phyloP scores from a whole-genome alignment of 1,284 basidiomycete genomes.

The Trichosporon sp. region DNA sequence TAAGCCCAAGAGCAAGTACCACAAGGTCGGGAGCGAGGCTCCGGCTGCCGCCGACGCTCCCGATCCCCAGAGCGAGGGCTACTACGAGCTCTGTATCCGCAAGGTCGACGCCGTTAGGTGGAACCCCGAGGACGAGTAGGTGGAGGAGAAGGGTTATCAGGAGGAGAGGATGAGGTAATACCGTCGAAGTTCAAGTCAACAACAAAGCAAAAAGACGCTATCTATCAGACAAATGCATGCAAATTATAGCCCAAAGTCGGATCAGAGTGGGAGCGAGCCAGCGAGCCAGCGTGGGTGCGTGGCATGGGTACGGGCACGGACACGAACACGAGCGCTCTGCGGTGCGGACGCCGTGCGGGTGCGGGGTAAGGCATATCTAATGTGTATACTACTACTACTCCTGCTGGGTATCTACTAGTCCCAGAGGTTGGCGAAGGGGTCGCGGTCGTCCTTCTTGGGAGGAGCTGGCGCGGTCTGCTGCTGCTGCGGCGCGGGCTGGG shows the following conservation, averaged over 20 bases:
- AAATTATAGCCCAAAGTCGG: not conserved
- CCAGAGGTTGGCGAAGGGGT: conserved; percentile 20
- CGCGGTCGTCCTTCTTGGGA: conserved; percentile 32
- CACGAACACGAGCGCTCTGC: too few species aligned
- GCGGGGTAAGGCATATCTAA: too few species aligned
- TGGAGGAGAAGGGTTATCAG: too few species aligned
- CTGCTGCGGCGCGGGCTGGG: conserved; percentile 8
- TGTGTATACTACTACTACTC: not conserved
- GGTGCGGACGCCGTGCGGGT: too few species aligned
- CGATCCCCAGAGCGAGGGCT: conserved; percentile 31
- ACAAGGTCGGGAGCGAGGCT: conserved; percentile 22
- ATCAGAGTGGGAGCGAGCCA: not conserved
- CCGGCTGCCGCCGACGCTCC: not conserved
- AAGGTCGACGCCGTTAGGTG: conserved; percentile 45
- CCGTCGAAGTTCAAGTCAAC: not conserved
- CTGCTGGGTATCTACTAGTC: conserved; percentile 7
- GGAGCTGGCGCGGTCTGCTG: conserved; percentile 6
- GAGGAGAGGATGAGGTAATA: too few species aligned
- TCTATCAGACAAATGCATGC: not conserved
- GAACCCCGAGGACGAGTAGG: conserved; percentile 35
- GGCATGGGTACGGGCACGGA: too few species aligned
- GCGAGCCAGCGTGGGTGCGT: not conserved
- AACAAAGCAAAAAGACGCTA: not conserved
- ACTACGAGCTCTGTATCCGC: conserved; percentile 50
- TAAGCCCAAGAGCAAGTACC: conserved; percentile 25